Evolutionary conservation across 176 grass and related monocot species (phyloP).

Genomic region (Cocos nucifera): DNA sequence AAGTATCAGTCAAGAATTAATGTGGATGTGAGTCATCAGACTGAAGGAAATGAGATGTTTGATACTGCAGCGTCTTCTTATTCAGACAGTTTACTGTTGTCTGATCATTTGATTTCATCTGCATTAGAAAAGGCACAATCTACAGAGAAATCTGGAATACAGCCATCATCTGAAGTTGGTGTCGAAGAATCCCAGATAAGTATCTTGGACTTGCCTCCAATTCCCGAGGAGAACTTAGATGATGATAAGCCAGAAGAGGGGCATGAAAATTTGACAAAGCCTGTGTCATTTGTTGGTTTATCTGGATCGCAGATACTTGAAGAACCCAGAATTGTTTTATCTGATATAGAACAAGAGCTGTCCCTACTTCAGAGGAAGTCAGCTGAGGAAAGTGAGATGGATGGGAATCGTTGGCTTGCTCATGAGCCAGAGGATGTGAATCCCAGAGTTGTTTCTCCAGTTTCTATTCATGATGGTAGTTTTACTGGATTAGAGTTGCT

Average conservation of each 20-base stretch:
- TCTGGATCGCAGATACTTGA: constrained; percentile 35
- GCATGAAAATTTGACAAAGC: background rate
- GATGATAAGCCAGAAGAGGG: background rate
- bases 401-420: background rate
- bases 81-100: constrained; percentile 5
- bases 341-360: constrained; percentile 7
- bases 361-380: background rate
- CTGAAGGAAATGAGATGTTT: constrained; percentile 25
- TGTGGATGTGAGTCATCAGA: constrained; percentile 1
- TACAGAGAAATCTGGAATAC: constrained; percentile 18
- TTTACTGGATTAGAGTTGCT: constrained; percentile 18
- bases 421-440: constrained; percentile 7
- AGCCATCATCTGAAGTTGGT: background rate
- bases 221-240: constrained; percentile 3
- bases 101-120: constrained; percentile 13
- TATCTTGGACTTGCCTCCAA: background rate
- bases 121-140: background rate
- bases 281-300: constrained; percentile 29
- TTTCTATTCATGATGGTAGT: constrained; percentile 20
- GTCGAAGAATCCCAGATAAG: background rate
- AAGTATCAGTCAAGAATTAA: constrained; percentile 9
- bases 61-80: constrained; percentile 17
- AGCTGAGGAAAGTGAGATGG: background rate
- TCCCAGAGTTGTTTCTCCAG: constrained; percentile 8
- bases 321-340: constrained; percentile 34